Evolutionary conservation across 352 stramenopile species (phyloP).

Genomic region (Phytophthora foliorum): DNA sequence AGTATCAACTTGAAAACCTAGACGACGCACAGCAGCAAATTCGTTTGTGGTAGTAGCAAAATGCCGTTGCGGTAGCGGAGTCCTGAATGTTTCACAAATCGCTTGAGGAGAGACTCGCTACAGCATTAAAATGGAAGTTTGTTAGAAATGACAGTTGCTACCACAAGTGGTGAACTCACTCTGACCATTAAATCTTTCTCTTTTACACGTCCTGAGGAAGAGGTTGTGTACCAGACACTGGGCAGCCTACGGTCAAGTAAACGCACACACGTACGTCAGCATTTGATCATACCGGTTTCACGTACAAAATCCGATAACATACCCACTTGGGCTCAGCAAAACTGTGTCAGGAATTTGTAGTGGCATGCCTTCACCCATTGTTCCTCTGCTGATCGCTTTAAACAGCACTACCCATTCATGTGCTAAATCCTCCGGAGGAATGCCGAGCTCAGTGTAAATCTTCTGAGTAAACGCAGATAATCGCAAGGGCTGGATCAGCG

Average conservation of each 20-base stretch:
- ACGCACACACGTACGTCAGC: not conserved
- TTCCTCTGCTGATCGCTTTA: slow-evolving; percentile 49
- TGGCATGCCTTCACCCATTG: slow-evolving; percentile 29
- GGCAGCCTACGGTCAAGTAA: slow-evolving; percentile 44
- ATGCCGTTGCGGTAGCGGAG: slow-evolving; percentile 7
- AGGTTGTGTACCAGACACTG: slow-evolving; percentile 70
- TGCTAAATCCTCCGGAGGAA: slow-evolving; percentile 46
- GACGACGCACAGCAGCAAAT: slow-evolving; percentile 41
- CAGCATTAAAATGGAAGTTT: not conserved
- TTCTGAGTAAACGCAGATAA: slow-evolving; percentile 50
- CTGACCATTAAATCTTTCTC: slow-evolving; percentile 47
- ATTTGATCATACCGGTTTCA: not conserved
- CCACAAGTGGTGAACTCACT: not conserved
- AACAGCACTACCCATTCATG: slow-evolving; percentile 74
- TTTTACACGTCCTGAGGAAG: slow-evolving; percentile 55
- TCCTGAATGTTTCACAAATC: slow-evolving; percentile 47
- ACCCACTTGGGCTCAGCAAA: slow-evolving; percentile 69
- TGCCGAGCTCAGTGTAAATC: slow-evolving; percentile 33
- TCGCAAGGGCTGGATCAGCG: slow-evolving; percentile 61
- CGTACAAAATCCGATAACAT: not conserved
- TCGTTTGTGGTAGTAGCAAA: not conserved
- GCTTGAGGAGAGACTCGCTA: slow-evolving; percentile 53
- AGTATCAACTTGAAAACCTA: slow-evolving; percentile 44
- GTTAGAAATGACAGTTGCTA: not conserved
- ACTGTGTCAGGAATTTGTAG: slow-evolving; percentile 70